Conservation (phyloP, 2,329 filamentous ascomycete genomes). For the Ascochyta lentis region DNA sequence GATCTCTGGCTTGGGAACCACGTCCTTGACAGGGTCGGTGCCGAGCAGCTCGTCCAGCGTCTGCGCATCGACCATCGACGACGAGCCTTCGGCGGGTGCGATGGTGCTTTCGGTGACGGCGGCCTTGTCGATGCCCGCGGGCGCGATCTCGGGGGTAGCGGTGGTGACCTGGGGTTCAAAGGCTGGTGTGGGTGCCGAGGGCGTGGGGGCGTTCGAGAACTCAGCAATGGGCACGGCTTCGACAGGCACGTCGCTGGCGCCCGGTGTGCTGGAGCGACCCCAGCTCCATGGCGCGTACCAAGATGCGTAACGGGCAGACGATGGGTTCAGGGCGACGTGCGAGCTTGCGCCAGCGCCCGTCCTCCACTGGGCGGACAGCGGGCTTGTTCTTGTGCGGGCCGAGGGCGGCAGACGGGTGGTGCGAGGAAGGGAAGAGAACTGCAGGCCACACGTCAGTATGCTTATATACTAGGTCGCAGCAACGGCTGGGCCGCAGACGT, state of each 20-base stretch:
- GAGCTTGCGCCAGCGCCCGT: conserved; percentile 26
- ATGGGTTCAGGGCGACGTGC: conserved; percentile 30
- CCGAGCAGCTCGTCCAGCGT: conserved; percentile 34
- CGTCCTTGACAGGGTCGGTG: conserved; percentile 19
- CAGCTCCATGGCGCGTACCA: conserved; percentile 48
- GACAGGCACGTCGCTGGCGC: conserved; percentile 20
- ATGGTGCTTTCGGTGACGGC: conserved; percentile 32
- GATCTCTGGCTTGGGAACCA: conserved; percentile 23
- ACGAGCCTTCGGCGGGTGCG: conserved; percentile 13
- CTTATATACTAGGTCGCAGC: not conserved
- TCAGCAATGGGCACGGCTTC: conserved; percentile 30
- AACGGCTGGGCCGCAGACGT: conserved; percentile 4
- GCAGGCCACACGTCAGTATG: conserved; percentile 3
- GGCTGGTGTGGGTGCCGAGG: conserved; percentile 11
- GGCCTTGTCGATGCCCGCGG: conserved; percentile 46
- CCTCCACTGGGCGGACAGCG: conserved; percentile 37
- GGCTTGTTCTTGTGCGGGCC: conserved; percentile 36
- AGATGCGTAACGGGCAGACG: conserved; percentile 39
- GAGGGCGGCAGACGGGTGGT: conserved; percentile 26
- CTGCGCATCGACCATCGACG: conserved; percentile 18
- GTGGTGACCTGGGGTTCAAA: conserved; percentile 37
- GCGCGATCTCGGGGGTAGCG: conserved; percentile 41
- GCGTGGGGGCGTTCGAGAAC: conserved; percentile 25
- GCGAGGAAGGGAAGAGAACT: conserved; percentile 46
- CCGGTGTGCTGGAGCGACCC: conserved; percentile 36